phyloP scores from a whole-genome alignment of 2,329 filamentous ascomycete species.

The Trichoderma sp. region DNA sequence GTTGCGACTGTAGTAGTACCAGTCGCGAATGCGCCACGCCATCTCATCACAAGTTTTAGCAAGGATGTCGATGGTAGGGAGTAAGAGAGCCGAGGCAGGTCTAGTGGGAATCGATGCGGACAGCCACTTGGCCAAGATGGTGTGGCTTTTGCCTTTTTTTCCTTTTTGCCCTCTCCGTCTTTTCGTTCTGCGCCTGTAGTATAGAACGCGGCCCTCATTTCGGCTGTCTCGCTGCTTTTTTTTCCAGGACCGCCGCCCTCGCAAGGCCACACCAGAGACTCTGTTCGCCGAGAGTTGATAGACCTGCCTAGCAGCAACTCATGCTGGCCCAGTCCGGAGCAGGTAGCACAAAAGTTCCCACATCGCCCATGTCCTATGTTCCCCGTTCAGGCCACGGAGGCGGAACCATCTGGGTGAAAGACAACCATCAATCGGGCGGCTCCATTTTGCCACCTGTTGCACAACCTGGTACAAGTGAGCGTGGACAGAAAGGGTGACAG shows the following conservation, averaged over 20 bases:
- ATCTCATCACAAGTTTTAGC: background rate
- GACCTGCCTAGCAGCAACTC: background rate
- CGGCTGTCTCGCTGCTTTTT: slow-evolving; percentile 1
- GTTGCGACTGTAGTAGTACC: slow-evolving; percentile 19
- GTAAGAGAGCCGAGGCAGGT: background rate
- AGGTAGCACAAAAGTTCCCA: slow-evolving; percentile 3
- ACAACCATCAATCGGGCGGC: background rate
- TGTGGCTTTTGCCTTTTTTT: background rate
- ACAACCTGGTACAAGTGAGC: background rate
- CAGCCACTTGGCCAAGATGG: background rate
- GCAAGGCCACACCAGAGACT: background rate
- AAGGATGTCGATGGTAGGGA: background rate
- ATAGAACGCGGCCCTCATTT: background rate
- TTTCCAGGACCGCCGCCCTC: background rate
- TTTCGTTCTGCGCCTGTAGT: background rate
- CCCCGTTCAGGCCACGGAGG: background rate
- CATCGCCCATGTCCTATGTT: background rate
- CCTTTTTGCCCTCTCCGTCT: background rate
- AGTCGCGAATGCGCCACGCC: background rate
- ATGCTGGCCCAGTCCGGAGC: background rate
- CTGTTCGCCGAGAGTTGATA: background rate
- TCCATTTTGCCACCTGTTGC: slow-evolving; percentile 5
- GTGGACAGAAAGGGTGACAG: slow-evolving; percentile 1
- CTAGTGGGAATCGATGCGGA: background rate
- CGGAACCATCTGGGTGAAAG: background rate